phyloP scores from a whole-genome alignment of 257 asterid species.

The Solanum chiquidenum region DNA sequence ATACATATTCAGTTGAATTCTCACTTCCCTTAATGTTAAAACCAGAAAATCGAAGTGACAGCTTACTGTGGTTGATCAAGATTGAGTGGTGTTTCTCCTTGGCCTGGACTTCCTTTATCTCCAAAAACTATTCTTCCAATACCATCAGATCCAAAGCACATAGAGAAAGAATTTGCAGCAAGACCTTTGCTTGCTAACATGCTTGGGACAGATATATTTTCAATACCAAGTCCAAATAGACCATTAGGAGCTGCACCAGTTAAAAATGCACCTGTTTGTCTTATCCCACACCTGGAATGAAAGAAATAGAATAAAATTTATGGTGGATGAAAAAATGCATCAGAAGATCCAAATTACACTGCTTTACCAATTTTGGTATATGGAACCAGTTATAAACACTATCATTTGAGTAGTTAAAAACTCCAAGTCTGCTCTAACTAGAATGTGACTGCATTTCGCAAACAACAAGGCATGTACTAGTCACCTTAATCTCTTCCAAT shows the following conservation, averaged over 20 bases:
- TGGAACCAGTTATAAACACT: not conserved
- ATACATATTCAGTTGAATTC: not conserved
- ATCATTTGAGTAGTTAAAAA: not conserved
- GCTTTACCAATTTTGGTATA: not conserved
- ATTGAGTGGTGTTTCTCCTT: slow-evolving; percentile 62
- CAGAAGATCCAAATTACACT: not conserved
- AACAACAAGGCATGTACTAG: not conserved
- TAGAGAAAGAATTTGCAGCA: slow-evolving; percentile 79
- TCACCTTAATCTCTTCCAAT: not conserved
- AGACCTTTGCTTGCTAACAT: slow-evolving; percentile 69
- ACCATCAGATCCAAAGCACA: slow-evolving; percentile 90
- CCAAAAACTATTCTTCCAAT: slow-evolving; percentile 89
- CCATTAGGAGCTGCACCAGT: slow-evolving; percentile 95
- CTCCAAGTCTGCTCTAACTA: not conserved
- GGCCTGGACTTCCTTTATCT: slow-evolving; percentile 67
- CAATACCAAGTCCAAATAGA: slow-evolving; percentile 87
- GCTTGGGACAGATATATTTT: slow-evolving; percentile 68
- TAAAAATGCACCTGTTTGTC: slow-evolving; percentile 84
- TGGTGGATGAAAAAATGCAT: not conserved
- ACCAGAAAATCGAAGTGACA: not conserved
- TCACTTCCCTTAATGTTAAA: not conserved
- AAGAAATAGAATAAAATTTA: not conserved
- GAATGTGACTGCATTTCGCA: not conserved
- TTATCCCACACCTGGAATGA: slow-evolving; percentile 75
- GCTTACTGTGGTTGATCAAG: slow-evolving; percentile 54